Evolutionary conservation across 768 basidiomycete species (phyloP).

Genomic region (Tylopilus sp.): DNA sequence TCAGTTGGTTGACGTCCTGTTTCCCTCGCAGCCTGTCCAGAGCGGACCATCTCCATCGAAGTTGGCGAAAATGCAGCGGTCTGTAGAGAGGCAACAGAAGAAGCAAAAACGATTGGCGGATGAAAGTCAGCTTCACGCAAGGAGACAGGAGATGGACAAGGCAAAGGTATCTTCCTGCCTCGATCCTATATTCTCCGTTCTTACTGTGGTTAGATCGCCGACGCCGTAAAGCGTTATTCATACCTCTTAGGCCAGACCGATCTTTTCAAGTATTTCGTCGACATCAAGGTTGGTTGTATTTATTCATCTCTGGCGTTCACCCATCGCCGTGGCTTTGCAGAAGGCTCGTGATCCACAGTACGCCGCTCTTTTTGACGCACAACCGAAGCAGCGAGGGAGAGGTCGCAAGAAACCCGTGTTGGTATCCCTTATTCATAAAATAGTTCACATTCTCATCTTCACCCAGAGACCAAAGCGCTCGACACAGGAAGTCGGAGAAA

Average conservation of each 20-base stretch:
- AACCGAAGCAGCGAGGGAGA: constrained; percentile 80
- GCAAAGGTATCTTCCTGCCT: constrained; percentile 56
- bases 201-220: constrained; percentile 58
- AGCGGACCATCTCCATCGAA: constrained; percentile 30
- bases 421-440: constrained; percentile 22
- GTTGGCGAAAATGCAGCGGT: constrained; percentile 35
- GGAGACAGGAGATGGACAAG: constrained; percentile 84
- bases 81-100: constrained; percentile 40
- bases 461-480: constrained; percentile 65
- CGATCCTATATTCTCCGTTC: background rate
- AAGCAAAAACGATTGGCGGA: constrained; percentile 61
- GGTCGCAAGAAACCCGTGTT: constrained; percentile 81
- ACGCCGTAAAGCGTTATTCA: constrained; percentile 94
- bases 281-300: constrained; percentile 70
- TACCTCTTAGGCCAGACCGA: constrained; percentile 99
- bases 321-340: constrained; percentile 36
- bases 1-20: background rate
- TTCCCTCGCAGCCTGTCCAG: constrained; percentile 17
- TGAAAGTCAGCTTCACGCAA: constrained; percentile 64
- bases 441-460: constrained; percentile 2
- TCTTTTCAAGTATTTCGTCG: constrained; percentile 96
- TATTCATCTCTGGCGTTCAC: background rate
- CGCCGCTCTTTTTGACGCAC: constrained; percentile 81
- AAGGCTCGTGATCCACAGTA: constrained; percentile 91
- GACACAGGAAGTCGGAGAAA: constrained; percentile 95